phyloP scores from a whole-genome alignment of 306 rosid genomes.

The Benincasa hispida region DNA sequence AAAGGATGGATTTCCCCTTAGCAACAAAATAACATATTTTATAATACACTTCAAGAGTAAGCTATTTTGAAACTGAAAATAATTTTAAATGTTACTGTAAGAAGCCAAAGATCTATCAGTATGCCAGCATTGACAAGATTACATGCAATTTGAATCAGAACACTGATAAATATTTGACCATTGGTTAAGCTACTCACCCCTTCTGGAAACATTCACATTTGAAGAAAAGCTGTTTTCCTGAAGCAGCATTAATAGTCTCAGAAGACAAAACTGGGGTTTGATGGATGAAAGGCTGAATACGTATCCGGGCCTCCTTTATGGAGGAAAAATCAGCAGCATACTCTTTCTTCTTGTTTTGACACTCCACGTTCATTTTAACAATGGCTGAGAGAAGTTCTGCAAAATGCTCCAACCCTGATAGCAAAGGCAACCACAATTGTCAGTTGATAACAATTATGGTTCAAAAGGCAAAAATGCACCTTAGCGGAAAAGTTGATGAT shows the following conservation, averaged over 20 bases:
- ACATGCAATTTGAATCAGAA: background rate
- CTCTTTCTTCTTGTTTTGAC: conserved; percentile 27
- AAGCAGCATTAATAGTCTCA: conserved; percentile 39
- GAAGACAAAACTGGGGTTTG: conserved; percentile 63
- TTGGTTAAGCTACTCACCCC: conserved; percentile 42
- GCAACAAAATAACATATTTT: background rate
- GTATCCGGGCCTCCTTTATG: conserved; percentile 51
- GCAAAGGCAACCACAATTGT: background rate
- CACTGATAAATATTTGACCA: conserved; percentile 2
- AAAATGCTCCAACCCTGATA: background rate
- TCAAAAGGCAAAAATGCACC: background rate
- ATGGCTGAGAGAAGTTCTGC: background rate
- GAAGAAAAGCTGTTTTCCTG: conserved; percentile 67
- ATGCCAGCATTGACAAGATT: background rate
- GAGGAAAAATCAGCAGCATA: conserved; percentile 79
- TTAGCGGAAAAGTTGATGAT: background rate
- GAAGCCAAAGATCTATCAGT: background rate
- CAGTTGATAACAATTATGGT: background rate
- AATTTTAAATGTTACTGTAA: background rate
- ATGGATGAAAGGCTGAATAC: conserved; percentile 45
- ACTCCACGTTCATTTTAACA: conserved; percentile 34
- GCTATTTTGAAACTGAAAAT: background rate
- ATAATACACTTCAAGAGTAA: background rate
- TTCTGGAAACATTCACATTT: conserved; percentile 84
- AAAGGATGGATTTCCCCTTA: background rate